Conservation (phyloP, 2,329 filamentous ascomycete genomes). For the Phyllosticta ampelicida region DNA sequence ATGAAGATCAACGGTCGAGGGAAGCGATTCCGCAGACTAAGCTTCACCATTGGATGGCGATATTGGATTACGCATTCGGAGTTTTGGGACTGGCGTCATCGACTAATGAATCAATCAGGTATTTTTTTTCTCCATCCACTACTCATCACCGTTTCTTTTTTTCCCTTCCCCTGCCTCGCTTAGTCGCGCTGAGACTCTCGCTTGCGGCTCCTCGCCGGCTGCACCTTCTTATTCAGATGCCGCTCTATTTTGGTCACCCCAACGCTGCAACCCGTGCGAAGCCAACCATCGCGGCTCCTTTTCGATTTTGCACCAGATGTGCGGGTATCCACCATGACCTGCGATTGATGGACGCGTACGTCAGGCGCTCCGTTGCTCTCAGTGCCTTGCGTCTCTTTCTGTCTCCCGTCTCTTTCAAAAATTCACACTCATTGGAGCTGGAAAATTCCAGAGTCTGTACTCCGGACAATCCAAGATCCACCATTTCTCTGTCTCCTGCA, state of each 20-base stretch:
- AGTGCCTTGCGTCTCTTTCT: not conserved
- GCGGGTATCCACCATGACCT: not conserved
- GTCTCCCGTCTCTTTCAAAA: not conserved
- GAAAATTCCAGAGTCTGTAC: no score
- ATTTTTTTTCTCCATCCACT: constrained; percentile 5
- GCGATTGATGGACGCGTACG: not conserved
- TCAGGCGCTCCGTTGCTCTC: not conserved
- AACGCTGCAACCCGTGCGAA: not conserved
- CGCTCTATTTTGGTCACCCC: not conserved
- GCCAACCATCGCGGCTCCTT: no score
- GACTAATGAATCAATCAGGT: constrained; percentile 27
- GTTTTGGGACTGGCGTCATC: constrained; percentile 25
- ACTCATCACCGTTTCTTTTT: not conserved
- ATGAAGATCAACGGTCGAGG: constrained; percentile 32
- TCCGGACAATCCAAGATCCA: not conserved
- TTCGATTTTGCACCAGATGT: not conserved
- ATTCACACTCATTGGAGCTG: no score
- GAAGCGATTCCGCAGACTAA: constrained; percentile 34
- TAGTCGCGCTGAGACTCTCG: not conserved
- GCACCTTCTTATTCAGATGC: not conserved
- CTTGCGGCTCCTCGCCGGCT: not conserved
- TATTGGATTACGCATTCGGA: constrained; percentile 28
- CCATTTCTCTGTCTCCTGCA: not conserved
- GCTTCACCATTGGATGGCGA: constrained; percentile 32
- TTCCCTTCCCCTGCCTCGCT: not conserved